phyloP scores from a whole-genome alignment of 345 rosid genomes.

The Eucalyptus virginea region DNA sequence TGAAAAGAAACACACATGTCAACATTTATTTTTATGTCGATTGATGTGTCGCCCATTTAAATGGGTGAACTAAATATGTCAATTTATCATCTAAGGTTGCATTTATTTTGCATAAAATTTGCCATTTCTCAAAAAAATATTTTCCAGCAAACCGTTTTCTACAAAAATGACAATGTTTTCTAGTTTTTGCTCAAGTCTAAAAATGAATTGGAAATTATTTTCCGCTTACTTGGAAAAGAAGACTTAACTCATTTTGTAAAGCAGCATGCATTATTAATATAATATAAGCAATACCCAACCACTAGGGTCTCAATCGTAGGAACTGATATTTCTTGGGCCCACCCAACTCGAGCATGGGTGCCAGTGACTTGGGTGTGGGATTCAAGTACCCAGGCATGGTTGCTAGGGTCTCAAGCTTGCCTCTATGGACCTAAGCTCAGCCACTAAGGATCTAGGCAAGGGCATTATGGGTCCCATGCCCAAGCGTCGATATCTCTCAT shows the following conservation, averaged over 20 bases:
- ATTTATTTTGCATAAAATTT: background rate
- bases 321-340: background rate
- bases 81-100: background rate
- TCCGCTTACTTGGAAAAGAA: background rate
- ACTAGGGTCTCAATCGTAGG: background rate
- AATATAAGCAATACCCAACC: background rate
- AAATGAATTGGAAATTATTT: background rate
- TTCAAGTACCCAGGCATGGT: background rate
- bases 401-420: background rate
- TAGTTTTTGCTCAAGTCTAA: background rate
- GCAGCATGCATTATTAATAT: background rate
- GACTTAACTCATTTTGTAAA: background rate
- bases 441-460: background rate
- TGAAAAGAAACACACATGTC: background rate
- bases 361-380: background rate
- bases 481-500: background rate
- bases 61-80: background rate
- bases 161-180: background rate
- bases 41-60: background rate
- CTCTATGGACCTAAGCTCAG: accelerated
- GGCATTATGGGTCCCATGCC: background rate
- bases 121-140: background rate
- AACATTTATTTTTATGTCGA: background rate
- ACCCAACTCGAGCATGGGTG: background rate
- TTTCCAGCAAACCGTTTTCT: background rate